Evolutionary conservation across 1,284 basidiomycete genomes (phyloP).

Genomic region (Bondarzewia mesenterica): DNA sequence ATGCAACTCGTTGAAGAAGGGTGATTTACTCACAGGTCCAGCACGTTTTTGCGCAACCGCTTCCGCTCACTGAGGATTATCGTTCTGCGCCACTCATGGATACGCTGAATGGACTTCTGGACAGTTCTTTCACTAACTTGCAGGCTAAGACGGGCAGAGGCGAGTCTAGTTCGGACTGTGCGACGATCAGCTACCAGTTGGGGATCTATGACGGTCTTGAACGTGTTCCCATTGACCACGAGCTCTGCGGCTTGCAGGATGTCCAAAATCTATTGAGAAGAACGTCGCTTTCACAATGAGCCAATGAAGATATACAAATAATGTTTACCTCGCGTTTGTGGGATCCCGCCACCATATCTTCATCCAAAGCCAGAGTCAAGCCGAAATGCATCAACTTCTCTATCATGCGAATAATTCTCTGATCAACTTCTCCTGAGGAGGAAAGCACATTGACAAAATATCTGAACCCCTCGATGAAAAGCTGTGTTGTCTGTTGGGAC

Average conservation of each 20-base stretch:
- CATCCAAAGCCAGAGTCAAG: slow-evolving; percentile 55
- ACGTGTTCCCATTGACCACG: slow-evolving; percentile 40
- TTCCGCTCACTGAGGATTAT: slow-evolving; percentile 62
- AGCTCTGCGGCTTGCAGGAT: slow-evolving; percentile 45
- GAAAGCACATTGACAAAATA: slow-evolving; percentile 40
- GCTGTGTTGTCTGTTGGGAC: slow-evolving; percentile 56
- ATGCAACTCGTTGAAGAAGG: not conserved
- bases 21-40: slow-evolving; percentile 54
- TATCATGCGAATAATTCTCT: slow-evolving; percentile 41
- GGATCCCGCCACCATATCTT: slow-evolving; percentile 36
- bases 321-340: slow-evolving; percentile 61
- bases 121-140: slow-evolving; percentile 56
- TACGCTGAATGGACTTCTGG: slow-evolving; percentile 50
- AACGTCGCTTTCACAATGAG: not conserved
- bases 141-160: slow-evolving; percentile 48
- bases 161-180: slow-evolving; percentile 41
- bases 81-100: slow-evolving; percentile 64
- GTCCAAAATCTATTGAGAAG: slow-evolving; percentile 43
- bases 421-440: slow-evolving; percentile 30
- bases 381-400: slow-evolving; percentile 66
- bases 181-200: slow-evolving; percentile 40
- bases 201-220: slow-evolving; percentile 41
- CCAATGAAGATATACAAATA: not conserved
- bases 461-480: slow-evolving; percentile 58
- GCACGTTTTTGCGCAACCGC: slow-evolving; percentile 54